Conservation (phyloP, 176 grass and related monocot genomes). For the Avena eriantha region DNA sequence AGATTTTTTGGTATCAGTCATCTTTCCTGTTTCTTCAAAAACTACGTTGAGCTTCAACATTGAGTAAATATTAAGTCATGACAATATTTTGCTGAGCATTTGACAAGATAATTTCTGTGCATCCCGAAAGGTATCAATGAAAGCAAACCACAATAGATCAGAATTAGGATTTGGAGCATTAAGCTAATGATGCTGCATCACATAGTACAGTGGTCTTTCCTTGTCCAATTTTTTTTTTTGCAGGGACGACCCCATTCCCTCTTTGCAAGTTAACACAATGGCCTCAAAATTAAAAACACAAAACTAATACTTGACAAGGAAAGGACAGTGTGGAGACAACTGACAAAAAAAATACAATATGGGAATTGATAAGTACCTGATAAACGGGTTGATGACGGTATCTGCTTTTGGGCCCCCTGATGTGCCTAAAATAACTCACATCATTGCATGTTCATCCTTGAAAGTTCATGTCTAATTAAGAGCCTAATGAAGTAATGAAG, state of each 20-base stretch:
- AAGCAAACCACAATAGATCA: neutral
- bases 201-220: conserved; percentile 3
- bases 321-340: neutral
- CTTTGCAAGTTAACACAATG: conserved; percentile 8
- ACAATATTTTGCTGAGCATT: conserved; percentile 27
- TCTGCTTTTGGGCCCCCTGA: conserved; percentile 61
- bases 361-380: conserved; percentile 58
- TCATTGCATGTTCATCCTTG: conserved; percentile 26
- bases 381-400: conserved; percentile 45
- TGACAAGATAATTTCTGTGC: conserved; percentile 9
- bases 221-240: neutral
- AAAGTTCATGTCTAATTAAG: conserved; percentile 9
- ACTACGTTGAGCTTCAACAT: conserved; percentile 13
- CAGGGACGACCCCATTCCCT: conserved; percentile 7
- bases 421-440: conserved; percentile 57
- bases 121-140: neutral
- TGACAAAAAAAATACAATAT: conserved; percentile 9
- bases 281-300: neutral
- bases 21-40: neutral
- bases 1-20: neutral
- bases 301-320: conserved; percentile 14
- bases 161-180: conserved; percentile 22
- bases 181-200: neutral
- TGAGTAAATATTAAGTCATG: conserved; percentile 6
- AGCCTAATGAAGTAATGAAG: neutral